A percentile compares a stretch with the other conserved stretches of the same genome.
These are phyloP conservation scores for Cercospora zeae-maydis DNA, from an alignment of 2,329 filamentous ascomycete genomes.

Conservation along the genomic window DNA sequence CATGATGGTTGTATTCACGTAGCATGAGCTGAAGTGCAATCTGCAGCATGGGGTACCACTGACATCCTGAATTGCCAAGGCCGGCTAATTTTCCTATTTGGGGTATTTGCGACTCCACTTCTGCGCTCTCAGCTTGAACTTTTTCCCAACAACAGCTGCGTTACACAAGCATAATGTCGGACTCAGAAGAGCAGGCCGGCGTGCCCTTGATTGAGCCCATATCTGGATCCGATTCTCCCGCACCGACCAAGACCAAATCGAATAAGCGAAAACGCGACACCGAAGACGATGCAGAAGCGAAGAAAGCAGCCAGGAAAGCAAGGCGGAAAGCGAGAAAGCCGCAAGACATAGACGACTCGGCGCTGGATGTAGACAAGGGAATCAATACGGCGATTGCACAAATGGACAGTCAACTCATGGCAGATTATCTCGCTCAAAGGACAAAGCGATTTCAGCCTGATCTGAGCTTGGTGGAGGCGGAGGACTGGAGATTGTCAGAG, in stretches of 20 bases:
- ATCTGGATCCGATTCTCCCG: constrained; percentile 33
- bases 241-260: constrained; percentile 25
- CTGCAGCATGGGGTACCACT: background rate
- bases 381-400: constrained; percentile 76
- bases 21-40: background rate
- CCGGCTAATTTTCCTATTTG: constrained; percentile 5
- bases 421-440: constrained; percentile 79
- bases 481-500: constrained; percentile 73
- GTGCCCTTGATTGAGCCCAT: constrained; percentile 45
- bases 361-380: constrained; percentile 47
- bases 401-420: constrained; percentile 78
- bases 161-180: constrained; percentile 39
- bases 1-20: background rate
- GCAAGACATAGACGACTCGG: constrained; percentile 62
- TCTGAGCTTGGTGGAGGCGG: constrained; percentile 76
- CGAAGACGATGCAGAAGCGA: constrained; percentile 36
- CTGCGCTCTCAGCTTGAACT: background rate
- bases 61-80: background rate
- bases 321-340: constrained; percentile 59
- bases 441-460: constrained; percentile 75
- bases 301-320: constrained; percentile 49
- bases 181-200: constrained; percentile 43
- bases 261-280: constrained; percentile 43
- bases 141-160: background rate
- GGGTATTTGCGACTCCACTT: constrained; percentile 8